A percentile compares a stretch with the other conserved stretches of the same genome.
These are phyloP conservation scores for Castanopsis chinensis DNA, from an alignment of 306 rosid genomes.

Conservation along the genomic window DNA sequence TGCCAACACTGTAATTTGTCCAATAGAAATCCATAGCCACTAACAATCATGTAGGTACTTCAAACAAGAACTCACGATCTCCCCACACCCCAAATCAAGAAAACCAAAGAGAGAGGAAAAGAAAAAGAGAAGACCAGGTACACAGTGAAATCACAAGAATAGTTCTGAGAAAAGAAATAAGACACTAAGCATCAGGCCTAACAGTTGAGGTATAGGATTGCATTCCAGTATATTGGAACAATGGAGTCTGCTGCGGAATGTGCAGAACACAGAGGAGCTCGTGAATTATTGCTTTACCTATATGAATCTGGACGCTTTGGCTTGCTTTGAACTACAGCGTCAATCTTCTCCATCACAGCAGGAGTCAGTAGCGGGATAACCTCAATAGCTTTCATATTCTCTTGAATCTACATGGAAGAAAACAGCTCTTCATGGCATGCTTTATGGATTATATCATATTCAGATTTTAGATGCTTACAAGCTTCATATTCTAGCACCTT, in stretches of 20 bases:
- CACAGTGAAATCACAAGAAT: not conserved
- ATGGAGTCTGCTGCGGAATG: conserved; percentile 21
- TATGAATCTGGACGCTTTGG: conserved; percentile 91
- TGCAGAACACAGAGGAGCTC: conserved; percentile 22
- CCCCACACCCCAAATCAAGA: not conserved
- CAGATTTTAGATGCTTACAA: not conserved
- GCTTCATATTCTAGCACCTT: not conserved
- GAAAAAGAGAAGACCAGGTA: not conserved
- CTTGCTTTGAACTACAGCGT: conserved; percentile 80
- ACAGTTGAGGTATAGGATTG: conserved; percentile 3
- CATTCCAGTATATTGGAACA: conserved; percentile 10
- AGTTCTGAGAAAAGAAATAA: not conserved
- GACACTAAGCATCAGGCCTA: not conserved
- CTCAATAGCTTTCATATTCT: conserved; percentile 94
- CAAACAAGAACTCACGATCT: not conserved
- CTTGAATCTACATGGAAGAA: conserved; percentile 56
- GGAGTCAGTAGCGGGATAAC: conserved; percentile 84
- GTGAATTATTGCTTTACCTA: conserved; percentile 37
- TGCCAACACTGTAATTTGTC: not conserved
- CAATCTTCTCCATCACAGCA: conserved; percentile 92
- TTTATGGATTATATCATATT: not conserved
- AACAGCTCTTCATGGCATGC: not conserved
- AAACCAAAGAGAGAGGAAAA: not conserved
- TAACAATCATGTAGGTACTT: not conserved
- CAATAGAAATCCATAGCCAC: not conserved